These are phyloP conservation scores for Inonotus obliquus DNA, from an alignment of 1,284 basidiomycete species.

Conservation along the genomic window DNA sequence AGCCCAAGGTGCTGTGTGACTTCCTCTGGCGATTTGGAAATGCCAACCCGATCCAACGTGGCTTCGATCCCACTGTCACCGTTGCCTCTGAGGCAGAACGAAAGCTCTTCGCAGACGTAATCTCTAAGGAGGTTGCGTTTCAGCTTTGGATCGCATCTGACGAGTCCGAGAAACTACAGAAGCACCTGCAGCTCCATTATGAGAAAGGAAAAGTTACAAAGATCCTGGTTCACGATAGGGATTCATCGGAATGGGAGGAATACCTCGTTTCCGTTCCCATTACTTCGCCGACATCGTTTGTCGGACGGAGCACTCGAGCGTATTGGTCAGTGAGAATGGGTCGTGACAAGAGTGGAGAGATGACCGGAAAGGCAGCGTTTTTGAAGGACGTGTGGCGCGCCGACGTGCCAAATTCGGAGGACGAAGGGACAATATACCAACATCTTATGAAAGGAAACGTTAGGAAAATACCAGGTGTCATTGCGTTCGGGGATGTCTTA, in stretches of 20 bases:
- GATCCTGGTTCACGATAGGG: neutral
- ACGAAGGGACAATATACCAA: conserved; percentile 20
- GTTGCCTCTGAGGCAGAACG: neutral
- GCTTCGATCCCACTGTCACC: neutral
- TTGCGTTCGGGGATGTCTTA: neutral
- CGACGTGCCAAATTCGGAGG: neutral
- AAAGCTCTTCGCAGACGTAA: neutral
- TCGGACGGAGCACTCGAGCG: neutral
- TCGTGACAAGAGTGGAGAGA: neutral
- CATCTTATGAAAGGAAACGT: neutral
- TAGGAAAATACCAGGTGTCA: neutral
- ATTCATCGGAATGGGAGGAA: neutral
- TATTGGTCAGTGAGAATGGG: neutral
- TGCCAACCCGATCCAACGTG: neutral
- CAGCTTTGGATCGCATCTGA: neutral
- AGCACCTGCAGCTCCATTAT: neutral
- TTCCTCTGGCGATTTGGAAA: neutral
- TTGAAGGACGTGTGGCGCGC: conserved; percentile 26
- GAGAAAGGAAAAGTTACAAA: neutral
- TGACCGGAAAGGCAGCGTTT: conserved; percentile 15
- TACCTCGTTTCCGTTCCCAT: neutral
- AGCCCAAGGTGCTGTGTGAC: neutral
- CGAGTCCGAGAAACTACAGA: neutral
- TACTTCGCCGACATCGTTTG: neutral
- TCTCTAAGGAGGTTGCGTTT: neutral